A percentile compares a stretch with the other conserved stretches of the same genome.
Evolutionary conservation across 176 grass and related monocot genomes (phyloP).

Genomic region (Microstegium vimineum): DNA sequence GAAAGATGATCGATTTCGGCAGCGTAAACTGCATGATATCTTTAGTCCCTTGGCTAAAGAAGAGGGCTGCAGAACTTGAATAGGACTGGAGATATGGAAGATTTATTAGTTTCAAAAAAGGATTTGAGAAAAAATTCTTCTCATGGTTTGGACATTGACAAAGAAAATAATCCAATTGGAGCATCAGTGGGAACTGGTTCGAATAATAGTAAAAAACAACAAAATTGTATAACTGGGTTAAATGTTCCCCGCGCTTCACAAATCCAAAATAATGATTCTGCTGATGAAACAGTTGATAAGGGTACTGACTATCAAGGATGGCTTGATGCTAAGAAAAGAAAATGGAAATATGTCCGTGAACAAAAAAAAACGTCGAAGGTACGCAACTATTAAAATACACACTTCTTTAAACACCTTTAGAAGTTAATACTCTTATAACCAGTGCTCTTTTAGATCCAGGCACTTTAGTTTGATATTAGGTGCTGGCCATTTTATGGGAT

Average conservation of each 20-base stretch:
- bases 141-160: constrained; percentile 47
- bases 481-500: background rate
- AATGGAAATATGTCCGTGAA: constrained; percentile 72
- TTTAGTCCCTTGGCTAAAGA: constrained; percentile 62
- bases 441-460: background rate
- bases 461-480: constrained; percentile 13
- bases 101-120: constrained; percentile 44
- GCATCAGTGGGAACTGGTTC: constrained; percentile 35
- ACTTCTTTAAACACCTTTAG: background rate
- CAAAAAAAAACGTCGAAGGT: constrained; percentile 77
- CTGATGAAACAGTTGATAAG: constrained; percentile 51
- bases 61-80: constrained; percentile 35
- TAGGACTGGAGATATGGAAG: constrained; percentile 67
- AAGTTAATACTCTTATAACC: background rate
- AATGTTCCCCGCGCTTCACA: constrained; percentile 23
- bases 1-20: constrained; percentile 89
- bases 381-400: constrained; percentile 21
- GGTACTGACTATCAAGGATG: constrained; percentile 80
- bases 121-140: constrained; percentile 29
- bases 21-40: constrained; percentile 87
- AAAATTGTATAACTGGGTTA: constrained; percentile 33
- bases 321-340: constrained; percentile 93
- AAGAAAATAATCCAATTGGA: constrained; percentile 56
- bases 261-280: constrained; percentile 36
- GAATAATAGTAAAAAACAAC: constrained; percentile 13